Percentiles rank a stretch among this genome's conserved stretches.
Evolutionary conservation across 2,329 filamentous ascomycete species (phyloP).

Genomic region (Pseudogymnoascus sp.): DNA sequence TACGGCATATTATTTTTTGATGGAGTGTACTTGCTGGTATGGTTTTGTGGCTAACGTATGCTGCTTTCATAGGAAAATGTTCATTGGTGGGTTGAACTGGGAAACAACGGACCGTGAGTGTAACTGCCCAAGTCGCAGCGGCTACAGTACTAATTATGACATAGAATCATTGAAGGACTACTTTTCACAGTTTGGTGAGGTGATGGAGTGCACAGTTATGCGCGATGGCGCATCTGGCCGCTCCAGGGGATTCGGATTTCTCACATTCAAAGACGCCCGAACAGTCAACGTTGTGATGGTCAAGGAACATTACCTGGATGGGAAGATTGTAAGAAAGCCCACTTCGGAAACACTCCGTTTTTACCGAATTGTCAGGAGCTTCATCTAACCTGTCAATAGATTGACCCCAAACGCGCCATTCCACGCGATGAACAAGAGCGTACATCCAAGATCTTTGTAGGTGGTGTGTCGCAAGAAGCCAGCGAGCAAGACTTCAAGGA

Average conservation of each 20-base stretch:
- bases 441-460: slow-evolving; percentile 97
- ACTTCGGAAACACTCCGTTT: slow-evolving; percentile 21
- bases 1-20: neutral
- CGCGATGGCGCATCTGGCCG: slow-evolving; percentile 87
- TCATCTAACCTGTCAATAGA: slow-evolving; percentile 45
- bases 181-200: slow-evolving; percentile 95
- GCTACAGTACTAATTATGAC: slow-evolving; percentile 24
- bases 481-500: slow-evolving; percentile 94
- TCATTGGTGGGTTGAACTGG: slow-evolving; percentile 98
- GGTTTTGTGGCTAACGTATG: neutral
- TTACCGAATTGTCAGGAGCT: neutral
- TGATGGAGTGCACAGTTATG: slow-evolving; percentile 99
- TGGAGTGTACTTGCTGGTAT: neutral
- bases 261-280: slow-evolving; percentile 96
- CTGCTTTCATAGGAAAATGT: slow-evolving; percentile 76
- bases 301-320: slow-evolving; percentile 95
- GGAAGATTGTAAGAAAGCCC: slow-evolving; percentile 75
- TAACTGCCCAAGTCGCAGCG: neutral
- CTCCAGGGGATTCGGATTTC: slow-evolving; percentile 91
- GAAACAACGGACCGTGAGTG: slow-evolving; percentile 93
- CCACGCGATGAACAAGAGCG: slow-evolving; percentile 96
- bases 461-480: slow-evolving; percentile 93
- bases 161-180: slow-evolving; percentile 93
- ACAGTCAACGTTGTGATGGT: slow-evolving; percentile 99
- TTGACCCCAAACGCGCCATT: slow-evolving; percentile 95